phyloP scores from a whole-genome alignment of 2,329 filamentous ascomycete species.

The Fusarium abutilonis region DNA sequence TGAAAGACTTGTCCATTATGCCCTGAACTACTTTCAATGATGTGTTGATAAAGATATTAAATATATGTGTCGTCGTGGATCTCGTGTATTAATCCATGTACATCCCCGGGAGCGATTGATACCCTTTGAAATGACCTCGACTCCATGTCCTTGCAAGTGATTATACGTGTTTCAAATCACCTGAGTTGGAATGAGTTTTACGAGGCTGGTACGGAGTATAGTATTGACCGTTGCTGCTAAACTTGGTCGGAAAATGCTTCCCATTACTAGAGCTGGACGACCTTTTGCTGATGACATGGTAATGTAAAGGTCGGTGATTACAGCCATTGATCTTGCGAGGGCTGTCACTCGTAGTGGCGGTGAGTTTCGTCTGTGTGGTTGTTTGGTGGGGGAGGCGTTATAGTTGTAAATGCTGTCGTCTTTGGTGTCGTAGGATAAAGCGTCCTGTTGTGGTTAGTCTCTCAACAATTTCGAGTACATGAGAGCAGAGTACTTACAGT shows the following conservation, averaged over 20 bases:
- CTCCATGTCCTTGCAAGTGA: neutral
- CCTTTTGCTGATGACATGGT: neutral
- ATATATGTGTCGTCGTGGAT: neutral
- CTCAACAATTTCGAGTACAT: neutral
- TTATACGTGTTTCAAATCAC: neutral
- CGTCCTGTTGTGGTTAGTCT: neutral
- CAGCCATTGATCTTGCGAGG: neutral
- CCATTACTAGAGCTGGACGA: no score
- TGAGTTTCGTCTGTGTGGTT: constrained; percentile 8
- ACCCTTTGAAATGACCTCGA: neutral
- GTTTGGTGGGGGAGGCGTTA: neutral
- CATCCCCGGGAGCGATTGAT: neutral
- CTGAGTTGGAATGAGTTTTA: neutral
- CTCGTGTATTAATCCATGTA: neutral
- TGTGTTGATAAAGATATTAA: neutral
- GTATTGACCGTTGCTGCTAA: no score
- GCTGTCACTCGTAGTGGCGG: neutral
- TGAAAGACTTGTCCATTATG: neutral
- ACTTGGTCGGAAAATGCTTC: no score
- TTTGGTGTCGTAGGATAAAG: neutral
- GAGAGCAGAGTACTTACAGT: constrained; percentile 2
- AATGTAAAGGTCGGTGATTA: no score
- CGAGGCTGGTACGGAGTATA: no score
- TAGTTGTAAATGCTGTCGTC: neutral
- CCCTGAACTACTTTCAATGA: constrained; percentile 28